Evolutionary conservation across 495 filamentous ascomycete genomes (phyloP), one percentile per base, ranked within the genome.

Genomic region (Aspergillus coremiiformis): DNA sequence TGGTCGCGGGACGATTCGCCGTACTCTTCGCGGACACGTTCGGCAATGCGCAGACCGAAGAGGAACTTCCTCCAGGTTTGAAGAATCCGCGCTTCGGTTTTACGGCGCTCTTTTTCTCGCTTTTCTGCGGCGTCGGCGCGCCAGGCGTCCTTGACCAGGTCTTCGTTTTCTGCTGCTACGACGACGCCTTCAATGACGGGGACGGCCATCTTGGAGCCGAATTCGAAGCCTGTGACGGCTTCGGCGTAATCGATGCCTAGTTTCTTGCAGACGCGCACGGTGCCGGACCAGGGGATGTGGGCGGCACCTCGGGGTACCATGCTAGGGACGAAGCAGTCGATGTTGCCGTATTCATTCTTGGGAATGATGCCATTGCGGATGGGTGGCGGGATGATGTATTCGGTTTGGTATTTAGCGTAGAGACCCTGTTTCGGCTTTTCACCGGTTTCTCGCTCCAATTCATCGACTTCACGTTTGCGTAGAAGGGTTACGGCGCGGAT

Each of bases 191-290:
- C 83, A 39, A 97, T 83, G 2, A 95, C 83, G 9, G 93, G 93
- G 15, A 96, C 87, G 8, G 93, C 94, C 78, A 92, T 87, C 56
- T 90, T 84, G 42, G 87, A 84, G 9, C 89, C 87, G 68, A 99
- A 99, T 65, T 99, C 93, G 68, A 99, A 99, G 4, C 90, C 94
- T 3, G 86, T 91, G 9, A 96, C 92, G 17, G 94, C 93, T 61
- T 99, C 93, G 0, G 94, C 94, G 64, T 84, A 94, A 57, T 95
- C 87, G 33, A 99, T 84, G 14, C 80, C 83, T 2, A 99, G 76
- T 50, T 84, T 82, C 59, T 87, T 91, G 56, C 91, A 95, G 9
- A 97, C 72, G 45, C 80, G 82, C 35, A 82, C 84, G 0, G 84
- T 85, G 4, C 90, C 87, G 32, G 84, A 80, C 41, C 84, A 80